Base-by-base conservation (phyloP, 1,284 basidiomycete species). In the Neolentinus lepideus region DNA sequence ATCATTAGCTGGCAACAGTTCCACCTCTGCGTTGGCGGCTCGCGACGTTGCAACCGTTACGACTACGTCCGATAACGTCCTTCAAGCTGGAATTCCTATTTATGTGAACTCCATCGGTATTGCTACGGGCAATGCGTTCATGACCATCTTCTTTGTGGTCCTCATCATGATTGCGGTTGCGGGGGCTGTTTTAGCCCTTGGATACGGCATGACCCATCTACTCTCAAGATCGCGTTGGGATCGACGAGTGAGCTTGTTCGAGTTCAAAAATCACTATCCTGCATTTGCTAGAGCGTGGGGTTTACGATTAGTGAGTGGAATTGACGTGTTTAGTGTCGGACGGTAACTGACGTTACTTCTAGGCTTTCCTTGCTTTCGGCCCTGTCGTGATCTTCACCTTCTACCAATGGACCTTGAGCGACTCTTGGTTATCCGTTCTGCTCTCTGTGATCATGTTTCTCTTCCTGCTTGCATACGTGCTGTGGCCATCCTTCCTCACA, bases 371-470 rank as follows among this genome's bases (percentile, higher is more conserved):
- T 52, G 72, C 78, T 33, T 74, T 84, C 59, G 73, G 82, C 51
- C 94, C 94, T 8, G 71, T 93, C 55, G 71, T 84, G 60, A 80
- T 89, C 57, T 92, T 96, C 63, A 75, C 81, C 6, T 83, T 96
- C 66, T 92, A 88, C 70, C 93, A 96, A 67, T 96, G 92, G 90
- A 89, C 87, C 0, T 75, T 96, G 57, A 78, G 80, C 57, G 92
- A 95, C 68, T 94, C 92, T 0, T 91, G 89, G 83, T 75, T 94
- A 1, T 81, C 92, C 0, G 72, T 79, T 53, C 67, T 90, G 11
- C 71, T 92, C 24, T 83, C 89, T 2, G 83, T 85, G 51, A 61
- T 90, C 54, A 73, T 85, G 50, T 75, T 93, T 65, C 69, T 92
- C 48, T 75, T 70, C 1, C 71, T 89, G 48, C 59, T 83, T 27